phyloP scores from a whole-genome alignment of 257 asterid genomes.

The Eucommia ulmoides region DNA sequence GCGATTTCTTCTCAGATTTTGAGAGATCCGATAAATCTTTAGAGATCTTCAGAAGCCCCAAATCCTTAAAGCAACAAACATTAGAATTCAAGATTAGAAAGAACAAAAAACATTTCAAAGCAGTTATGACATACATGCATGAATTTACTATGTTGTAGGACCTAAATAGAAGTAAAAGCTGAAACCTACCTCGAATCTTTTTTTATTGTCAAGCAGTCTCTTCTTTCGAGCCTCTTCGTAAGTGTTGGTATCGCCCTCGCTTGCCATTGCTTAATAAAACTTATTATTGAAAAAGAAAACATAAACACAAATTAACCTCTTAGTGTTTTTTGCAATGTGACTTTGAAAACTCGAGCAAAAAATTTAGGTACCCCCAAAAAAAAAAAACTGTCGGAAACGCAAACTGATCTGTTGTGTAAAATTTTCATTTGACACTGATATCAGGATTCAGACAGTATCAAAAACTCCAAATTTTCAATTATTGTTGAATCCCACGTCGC shows the following conservation, averaged over 20 bases:
- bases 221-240: constrained; percentile 69
- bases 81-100: neutral
- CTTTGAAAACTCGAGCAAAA: no score
- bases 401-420: no score
- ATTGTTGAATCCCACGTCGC: no score
- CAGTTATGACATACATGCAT: neutral
- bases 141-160: neutral
- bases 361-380: no score
- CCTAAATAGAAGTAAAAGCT: neutral
- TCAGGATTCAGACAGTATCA: no score
- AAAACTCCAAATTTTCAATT: no score
- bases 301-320: no score
- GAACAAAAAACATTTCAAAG: neutral
- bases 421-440: no score
- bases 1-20: constrained; percentile 43
- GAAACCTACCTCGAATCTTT: constrained; percentile 53
- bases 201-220: constrained; percentile 60
- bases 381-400: no score
- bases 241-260: constrained; percentile 18
- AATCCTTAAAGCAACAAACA: constrained; percentile 33
- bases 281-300: no score
- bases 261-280: constrained; percentile 34
- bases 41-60: constrained; percentile 60
- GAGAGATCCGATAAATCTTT: constrained; percentile 37
- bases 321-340: no score